Evolutionary conservation across 2,329 filamentous ascomycete genomes (phyloP).

Genomic region (Arthroderma sp.): DNA sequence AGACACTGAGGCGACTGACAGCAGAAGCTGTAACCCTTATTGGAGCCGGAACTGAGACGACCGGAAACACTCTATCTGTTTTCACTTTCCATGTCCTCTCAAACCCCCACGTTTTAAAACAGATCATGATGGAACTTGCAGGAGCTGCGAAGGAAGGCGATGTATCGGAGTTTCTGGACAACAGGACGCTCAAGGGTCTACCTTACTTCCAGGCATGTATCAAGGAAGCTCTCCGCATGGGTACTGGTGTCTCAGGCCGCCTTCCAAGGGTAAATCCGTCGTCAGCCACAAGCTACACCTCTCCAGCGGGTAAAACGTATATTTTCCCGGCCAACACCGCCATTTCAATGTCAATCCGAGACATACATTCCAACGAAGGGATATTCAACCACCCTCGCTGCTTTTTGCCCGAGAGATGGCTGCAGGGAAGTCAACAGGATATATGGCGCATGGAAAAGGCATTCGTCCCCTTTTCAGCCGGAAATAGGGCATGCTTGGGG

Average conservation of each 20-base stretch:
- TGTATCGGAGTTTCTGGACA: not conserved
- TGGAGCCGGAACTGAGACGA: constrained; percentile 24
- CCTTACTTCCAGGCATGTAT: constrained; percentile 10
- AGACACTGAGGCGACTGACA: constrained; percentile 20
- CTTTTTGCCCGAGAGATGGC: constrained; percentile 1
- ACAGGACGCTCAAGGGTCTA: constrained; percentile 3
- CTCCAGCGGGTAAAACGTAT: not conserved
- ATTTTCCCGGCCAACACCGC: constrained; percentile 5
- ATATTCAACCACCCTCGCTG: not conserved
- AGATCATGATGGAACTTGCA: constrained; percentile 7
- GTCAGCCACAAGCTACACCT: not conserved
- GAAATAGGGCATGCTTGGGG: not conserved
- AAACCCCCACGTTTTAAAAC: constrained; percentile 7
- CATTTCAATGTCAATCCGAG: not conserved
- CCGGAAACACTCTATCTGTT: constrained; percentile 18
- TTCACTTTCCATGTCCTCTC: constrained; percentile 12
- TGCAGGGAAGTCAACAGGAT: not conserved
- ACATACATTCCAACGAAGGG: not conserved
- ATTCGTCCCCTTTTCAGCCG: constrained; percentile 3
- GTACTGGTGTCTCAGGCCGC: constrained; percentile 15
- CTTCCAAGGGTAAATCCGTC: constrained; percentile 7
- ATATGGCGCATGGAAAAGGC: not conserved
- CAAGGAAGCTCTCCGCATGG: constrained; percentile 11
- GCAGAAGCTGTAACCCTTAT: constrained; percentile 24
- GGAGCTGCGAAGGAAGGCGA: not conserved